Conservation (phyloP, 2,329 filamentous ascomycete species). For the Tolypocladium tundrense region DNA sequence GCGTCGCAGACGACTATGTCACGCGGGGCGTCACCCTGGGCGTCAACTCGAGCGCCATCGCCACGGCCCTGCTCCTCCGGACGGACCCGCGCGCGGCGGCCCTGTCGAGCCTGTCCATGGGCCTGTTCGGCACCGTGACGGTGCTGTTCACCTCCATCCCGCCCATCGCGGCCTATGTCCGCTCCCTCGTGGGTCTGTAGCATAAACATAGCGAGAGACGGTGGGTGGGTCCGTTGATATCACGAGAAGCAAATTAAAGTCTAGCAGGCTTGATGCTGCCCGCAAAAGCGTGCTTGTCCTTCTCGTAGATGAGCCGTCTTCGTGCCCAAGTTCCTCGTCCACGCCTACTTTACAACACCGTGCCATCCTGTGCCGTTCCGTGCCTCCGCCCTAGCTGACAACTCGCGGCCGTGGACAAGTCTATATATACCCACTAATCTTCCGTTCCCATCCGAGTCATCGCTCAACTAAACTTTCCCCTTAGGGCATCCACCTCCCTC, state of each 20-base stretch:
- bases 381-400: background rate
- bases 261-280: background rate
- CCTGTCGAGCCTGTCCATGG: no score
- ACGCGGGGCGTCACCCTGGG: no score
- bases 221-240: background rate
- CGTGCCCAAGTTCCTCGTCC: background rate
- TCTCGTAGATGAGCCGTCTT: no score
- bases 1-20: no score
- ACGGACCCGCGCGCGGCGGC: no score
- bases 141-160: no score
- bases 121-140: no score
- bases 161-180: background rate
- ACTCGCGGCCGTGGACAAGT: background rate
- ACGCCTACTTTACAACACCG: background rate
- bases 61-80: no score
- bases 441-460: conserved; percentile 19
- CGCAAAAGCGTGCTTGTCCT: background rate
- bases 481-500: conserved; percentile 61
- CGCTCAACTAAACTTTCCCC: conserved; percentile 20
- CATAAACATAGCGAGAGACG: background rate
- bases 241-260: background rate
- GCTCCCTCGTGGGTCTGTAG: background rate
- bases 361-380: background rate
- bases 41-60: no score
- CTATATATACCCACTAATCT: background rate